Evolutionary conservation across 202 grass and related monocot species (phyloP).

Genomic region (Alloteropsis angusta): DNA sequence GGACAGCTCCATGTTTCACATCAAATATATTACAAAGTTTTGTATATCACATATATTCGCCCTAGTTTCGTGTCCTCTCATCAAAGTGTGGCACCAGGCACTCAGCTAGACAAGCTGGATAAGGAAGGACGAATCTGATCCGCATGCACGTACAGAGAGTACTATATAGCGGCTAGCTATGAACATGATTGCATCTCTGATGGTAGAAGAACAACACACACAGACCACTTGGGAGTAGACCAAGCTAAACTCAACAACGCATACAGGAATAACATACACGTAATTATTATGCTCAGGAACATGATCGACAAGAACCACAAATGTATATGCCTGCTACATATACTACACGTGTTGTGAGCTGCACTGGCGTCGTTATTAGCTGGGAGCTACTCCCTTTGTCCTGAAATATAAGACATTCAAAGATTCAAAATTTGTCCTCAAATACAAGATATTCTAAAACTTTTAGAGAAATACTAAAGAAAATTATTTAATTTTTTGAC

Average conservation of each 20-base stretch:
- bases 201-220: neutral
- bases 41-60: neutral
- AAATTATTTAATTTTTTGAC: no score
- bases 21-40: neutral
- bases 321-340: no score
- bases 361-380: no score
- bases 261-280: neutral
- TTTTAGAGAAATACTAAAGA: no score
- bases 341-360: no score
- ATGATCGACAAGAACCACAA: no score
- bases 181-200: neutral
- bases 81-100: neutral
- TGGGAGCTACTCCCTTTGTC: no score
- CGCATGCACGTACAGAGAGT: neutral
- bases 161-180: neutral
- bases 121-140: slow-evolving; percentile 7
- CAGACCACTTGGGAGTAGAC: neutral
- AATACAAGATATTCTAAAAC: no score
- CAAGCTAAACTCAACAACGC: neutral
- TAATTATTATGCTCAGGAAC: no score
- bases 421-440: no score
- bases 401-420: no score
- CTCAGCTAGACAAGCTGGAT: neutral
- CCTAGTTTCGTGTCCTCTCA: neutral
- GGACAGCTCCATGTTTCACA: neutral